Evolutionary conservation across 345 rosid genomes (phyloP), one percentile per base, ranked within the genome.

Genomic region (Euphorbia tirucalli): DNA sequence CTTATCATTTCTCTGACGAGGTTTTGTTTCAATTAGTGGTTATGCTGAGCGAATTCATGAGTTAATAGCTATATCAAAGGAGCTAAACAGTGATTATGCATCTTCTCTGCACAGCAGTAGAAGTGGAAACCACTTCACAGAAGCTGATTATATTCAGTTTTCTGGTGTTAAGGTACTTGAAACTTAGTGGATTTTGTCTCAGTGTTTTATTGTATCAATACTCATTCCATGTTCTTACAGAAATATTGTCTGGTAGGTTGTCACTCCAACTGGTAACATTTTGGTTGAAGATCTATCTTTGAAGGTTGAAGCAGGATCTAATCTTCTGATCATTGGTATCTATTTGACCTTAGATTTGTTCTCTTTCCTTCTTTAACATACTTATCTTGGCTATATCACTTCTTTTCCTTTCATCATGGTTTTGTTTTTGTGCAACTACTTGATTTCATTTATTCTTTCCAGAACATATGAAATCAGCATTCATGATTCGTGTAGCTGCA

Each of bases 31-130:
- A 67, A 65, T 6, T 85, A 96, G 99, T 86, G 99, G 99, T 70
- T 96, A 89, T 85, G 99, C 99, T 72, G 94, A 89, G 71, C 96
- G 98, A 74, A 96, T 96, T 85, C 88, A 92, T 78, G 99, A 96
- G 77, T 72, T 96, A 77, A 84, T 91, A 79, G 84, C 79, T 65
- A 75, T 93, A 85, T 93, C 97, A 60, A 90, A 89, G 80, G 98
- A 93, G 85, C 86, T 91, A 67, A 84, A 88, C 72, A 74, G 65
- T 60, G 86, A 80, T 58, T 96, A 90, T 61, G 90, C 71, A 72
- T 72, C 82, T 43, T 81, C 90, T 69, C 69, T 85, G 68, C 93
- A 76, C 82, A 90, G 89, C 84, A 88, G 77, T 76, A 85, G 86
- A 81, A 87, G 85, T 72, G 84, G 82, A 78, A 89, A 79, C 82